A percentile compares a stretch with the other conserved stretches of the same genome.
These are phyloP conservation scores for Cladosporium colombiae DNA, from an alignment of 2,329 filamentous ascomycete species.

Conservation along the genomic window DNA sequence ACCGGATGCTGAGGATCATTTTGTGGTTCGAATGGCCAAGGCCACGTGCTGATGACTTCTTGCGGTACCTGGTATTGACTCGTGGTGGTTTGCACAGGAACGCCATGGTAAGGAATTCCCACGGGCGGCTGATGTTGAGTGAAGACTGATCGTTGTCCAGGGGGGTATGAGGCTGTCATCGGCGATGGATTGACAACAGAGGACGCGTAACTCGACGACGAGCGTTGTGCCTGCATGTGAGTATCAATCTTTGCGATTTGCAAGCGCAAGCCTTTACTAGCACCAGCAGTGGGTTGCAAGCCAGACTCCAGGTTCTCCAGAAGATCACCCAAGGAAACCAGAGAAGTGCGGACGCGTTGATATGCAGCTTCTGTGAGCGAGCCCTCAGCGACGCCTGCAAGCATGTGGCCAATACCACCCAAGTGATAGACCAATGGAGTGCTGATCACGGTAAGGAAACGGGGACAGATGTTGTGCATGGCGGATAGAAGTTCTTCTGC, in stretches of 20 bases:
- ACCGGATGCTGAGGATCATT: slow-evolving; percentile 14
- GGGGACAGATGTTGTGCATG: slow-evolving; percentile 47
- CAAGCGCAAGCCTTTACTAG: slow-evolving; percentile 42
- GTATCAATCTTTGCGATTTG: slow-evolving; percentile 49
- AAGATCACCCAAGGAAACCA: slow-evolving; percentile 49
- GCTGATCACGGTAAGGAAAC: slow-evolving; percentile 51
- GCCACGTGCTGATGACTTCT: slow-evolving; percentile 45
- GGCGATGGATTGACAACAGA: slow-evolving; percentile 7
- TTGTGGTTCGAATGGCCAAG: slow-evolving; percentile 38
- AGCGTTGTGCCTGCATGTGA: slow-evolving; percentile 40
- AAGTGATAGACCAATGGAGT: slow-evolving; percentile 53
- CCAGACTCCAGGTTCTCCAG: slow-evolving; percentile 47
- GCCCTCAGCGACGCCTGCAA: slow-evolving; percentile 51
- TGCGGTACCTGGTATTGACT: slow-evolving; percentile 44
- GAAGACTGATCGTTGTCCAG: slow-evolving; percentile 6
- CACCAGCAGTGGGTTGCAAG: slow-evolving; percentile 43
- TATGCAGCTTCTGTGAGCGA: slow-evolving; percentile 47
- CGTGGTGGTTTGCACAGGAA: slow-evolving; percentile 16
- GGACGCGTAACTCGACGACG: slow-evolving; percentile 24
- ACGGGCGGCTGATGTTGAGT: slow-evolving; percentile 9
- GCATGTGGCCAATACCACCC: slow-evolving; percentile 51
- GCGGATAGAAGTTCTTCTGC: slow-evolving; percentile 47
- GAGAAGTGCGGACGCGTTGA: slow-evolving; percentile 43
- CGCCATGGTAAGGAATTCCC: not conserved
- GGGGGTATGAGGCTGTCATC: not conserved